A percentile compares a stretch with the other conserved stretches of the same genome.
Evolutionary conservation across 164 flowering plant genomes (phyloP).

Genomic region (Vitis amurensis): DNA sequence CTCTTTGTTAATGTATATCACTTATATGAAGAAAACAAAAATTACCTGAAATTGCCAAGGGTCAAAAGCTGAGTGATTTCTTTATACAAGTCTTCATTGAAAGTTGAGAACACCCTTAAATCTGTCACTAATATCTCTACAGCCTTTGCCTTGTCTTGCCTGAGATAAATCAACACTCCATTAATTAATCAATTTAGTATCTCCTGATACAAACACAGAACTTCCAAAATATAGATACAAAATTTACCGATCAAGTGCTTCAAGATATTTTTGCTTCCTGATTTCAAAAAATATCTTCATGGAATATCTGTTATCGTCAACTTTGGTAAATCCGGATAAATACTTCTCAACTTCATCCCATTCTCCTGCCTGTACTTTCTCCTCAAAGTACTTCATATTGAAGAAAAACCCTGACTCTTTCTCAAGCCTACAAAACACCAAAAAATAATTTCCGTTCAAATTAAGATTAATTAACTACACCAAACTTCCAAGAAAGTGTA

Average conservation of each 20-base stretch:
- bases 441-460: background rate
- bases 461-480: background rate
- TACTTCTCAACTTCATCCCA: constrained; percentile 93
- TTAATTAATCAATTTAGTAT: no score
- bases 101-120: constrained; percentile 81
- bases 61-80: constrained; percentile 85
- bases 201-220: no score
- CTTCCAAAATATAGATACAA: background rate
- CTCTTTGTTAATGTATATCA: background rate
- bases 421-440: constrained; percentile 55
- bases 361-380: constrained; percentile 81
- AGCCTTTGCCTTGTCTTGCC: constrained; percentile 81
- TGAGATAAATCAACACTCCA: constrained; percentile 17
- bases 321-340: constrained; percentile 80
- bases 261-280: constrained; percentile 89
- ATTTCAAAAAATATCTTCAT: constrained; percentile 91
- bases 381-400: constrained; percentile 84
- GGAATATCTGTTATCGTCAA: constrained; percentile 79
- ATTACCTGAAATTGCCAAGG: constrained; percentile 75
- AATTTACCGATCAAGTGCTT: constrained; percentile 71
- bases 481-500: background rate
- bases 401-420: constrained; percentile 87
- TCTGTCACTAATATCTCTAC: constrained; percentile 82
- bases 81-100: constrained; percentile 77
- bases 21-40: background rate